Conservation (phyloP, 345 rosid species). For the Mallotus nudiflorus region DNA sequence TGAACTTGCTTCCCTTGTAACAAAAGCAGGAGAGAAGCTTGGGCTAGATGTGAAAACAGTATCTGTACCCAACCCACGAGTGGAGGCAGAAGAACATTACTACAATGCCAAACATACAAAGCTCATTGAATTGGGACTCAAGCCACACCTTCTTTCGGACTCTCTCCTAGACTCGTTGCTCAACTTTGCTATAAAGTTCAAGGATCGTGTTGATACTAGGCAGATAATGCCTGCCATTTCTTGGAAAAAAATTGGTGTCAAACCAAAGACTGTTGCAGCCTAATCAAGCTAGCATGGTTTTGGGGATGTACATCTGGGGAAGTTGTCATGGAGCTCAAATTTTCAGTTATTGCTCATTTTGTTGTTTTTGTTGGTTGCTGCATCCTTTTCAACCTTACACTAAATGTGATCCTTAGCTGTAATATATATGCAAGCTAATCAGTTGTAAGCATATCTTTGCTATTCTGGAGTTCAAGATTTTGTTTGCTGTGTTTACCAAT, state of each 20-base stretch:
- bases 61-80: constrained; percentile 92
- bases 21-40: constrained; percentile 80
- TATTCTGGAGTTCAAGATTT: not conserved
- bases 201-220: constrained; percentile 76
- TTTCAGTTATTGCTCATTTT: not conserved
- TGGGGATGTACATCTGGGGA: not conserved
- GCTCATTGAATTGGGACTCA: constrained; percentile 88
- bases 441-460: not conserved
- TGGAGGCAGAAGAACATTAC: constrained; percentile 98
- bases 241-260: constrained; percentile 85
- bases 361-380: constrained; percentile 3
- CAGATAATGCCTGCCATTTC: constrained; percentile 97
- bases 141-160: constrained; percentile 86
- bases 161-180: constrained; percentile 93
- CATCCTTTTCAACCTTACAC: not conserved
- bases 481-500: not conserved
- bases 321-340: not conserved
- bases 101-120: constrained; percentile 97
- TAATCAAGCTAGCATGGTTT: constrained; percentile 22
- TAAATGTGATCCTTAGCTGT: not conserved
- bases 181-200: constrained; percentile 73
- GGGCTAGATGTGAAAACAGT: constrained; percentile 72
- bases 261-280: constrained; percentile 66
- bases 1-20: constrained; percentile 81
- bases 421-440: not conserved